Evolutionary conservation across 176 grass and related monocot species (phyloP), one percentile per base, ranked within the genome.

Genomic region (Zea luxurians): DNA sequence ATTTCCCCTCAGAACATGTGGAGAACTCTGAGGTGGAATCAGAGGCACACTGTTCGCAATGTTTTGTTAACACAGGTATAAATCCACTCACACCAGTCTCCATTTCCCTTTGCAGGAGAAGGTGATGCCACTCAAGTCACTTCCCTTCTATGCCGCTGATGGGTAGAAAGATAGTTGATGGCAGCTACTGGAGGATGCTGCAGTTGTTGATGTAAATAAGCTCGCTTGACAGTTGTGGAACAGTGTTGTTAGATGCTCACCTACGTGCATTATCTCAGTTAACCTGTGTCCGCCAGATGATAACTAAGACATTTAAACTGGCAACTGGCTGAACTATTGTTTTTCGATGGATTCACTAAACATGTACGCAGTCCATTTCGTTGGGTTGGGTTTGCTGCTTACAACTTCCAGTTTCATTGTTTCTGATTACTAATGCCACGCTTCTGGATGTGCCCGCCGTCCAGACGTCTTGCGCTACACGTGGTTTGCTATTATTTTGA

Each of bases 111-210:
- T 82, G 43, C 55, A 99, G 88, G 92, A 93, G 59, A 88, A 87
- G 46, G 90, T 99, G 62, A 85, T 93, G 47, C 68, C 81, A 7
- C 47, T 93, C 4, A 93, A 96, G 68, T 80, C 84, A 4, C 66
- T 96, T 75, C 58, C 87, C 78, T 96, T 99, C 88, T 99, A 82
- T 49, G 78, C 88, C 43, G 92, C 84, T 67, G 96, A 93, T 35
- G 79, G 64, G 6, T 89, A 85, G 71, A 48, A 6, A 69, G 10
- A 3, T 27, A 27, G 27, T 27, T 27, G 27, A 27, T 27, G 27
- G 27, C 27, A 27, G 27, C 27, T 27, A 27, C 27, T 27, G 27
- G 27, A 62, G 21, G 27, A 36, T 36, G 60, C 60, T 13, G 21
- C 27, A 62, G 21, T 21, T 35, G 60, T 36, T 62, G 60, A 66